Conservation (phyloP, 352 stramenopile species). For the Nothophytophthora sp. region DNA sequence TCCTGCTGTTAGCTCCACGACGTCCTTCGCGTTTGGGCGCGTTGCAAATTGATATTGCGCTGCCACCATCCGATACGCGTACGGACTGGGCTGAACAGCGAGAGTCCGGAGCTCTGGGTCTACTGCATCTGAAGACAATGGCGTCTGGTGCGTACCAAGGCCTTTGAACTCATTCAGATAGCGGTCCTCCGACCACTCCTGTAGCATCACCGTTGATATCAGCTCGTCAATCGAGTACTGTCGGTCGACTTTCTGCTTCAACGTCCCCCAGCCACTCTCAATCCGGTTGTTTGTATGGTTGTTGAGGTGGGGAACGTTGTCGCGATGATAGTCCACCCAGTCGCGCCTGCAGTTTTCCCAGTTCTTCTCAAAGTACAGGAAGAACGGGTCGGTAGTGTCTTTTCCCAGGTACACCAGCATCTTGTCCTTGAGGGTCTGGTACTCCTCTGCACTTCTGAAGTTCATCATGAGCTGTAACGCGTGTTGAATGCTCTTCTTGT, state of each 20-base stretch:
- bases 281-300: conserved; percentile 11
- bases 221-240: conserved; percentile 2
- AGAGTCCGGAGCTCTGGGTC: conserved; percentile 7
- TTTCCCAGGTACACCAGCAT: conserved; percentile 3
- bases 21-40: not conserved
- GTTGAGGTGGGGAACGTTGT: conserved; percentile 4
- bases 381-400: conserved; percentile 2
- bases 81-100: conserved; percentile 1
- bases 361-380: conserved; percentile 6
- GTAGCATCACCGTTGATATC: conserved; percentile 7
- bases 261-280: conserved; percentile 6
- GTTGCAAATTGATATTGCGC: conserved; percentile 7
- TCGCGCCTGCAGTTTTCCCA: conserved; percentile 8
- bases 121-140: not conserved
- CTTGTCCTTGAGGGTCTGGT: not conserved
- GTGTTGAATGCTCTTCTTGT: not conserved
- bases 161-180: conserved; percentile 10
- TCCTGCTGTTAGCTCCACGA: not conserved
- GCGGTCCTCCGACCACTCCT: conserved; percentile 8
- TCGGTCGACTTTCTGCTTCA: conserved; percentile 1
- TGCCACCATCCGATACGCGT: conserved; percentile 5
- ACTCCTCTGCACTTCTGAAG: not conserved
- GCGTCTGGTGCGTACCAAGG: conserved; percentile 3
- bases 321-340: conserved; percentile 4
- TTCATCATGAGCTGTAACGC: conserved; percentile 15